Evolutionary conservation across 371 early-diverging fungal genomes (phyloP), one percentile per base, ranked within the genome.

Genomic region (Mortierella sp.): DNA sequence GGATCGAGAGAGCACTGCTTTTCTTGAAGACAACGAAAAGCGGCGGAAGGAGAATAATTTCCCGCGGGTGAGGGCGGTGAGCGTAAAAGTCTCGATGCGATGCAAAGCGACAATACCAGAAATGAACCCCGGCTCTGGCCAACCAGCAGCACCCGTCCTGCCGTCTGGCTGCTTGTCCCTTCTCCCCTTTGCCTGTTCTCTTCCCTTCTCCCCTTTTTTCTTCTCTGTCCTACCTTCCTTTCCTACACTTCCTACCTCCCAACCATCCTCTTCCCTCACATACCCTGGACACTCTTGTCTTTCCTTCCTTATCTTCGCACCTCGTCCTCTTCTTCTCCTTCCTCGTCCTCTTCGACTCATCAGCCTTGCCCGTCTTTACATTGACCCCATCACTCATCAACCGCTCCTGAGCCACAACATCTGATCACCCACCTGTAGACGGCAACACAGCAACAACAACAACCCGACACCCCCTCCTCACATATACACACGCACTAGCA

Each of bases 41-140:
- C 67, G 67, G 67, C 67, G 40, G 40, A 67, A 24, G 24, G 67
- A 31, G 59, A 64, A 64, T 64, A 19, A 40, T 40, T 40, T 40
- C 43, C 2, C 2, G 6, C 43, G 43, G 43, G 43, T 40, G 43
- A 6, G 43, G 6, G 43, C 9, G 19, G 4, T 31, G 34, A 31
- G 61, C 61, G 13, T 10, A 54, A 28, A n/a, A 28, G 4, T 31
- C 13, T 26, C 0, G 59, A 31, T n/a, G n/a, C n/a, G n/a, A 61
- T 61, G 64, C 64, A 34, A 31, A 0, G 34, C 0, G 31, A 31
- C 31, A 61, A 14, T 16, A 61, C 43, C 43, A 14, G 31, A 64
- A 64, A 64, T 67, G 37, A 67, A 67, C 40, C 67, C 67, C 67
- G 40, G 64, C n/a, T n/a, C 64, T 37, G 64, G 64, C 64, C 64